Percentiles rank a stretch among this genome's conserved stretches.
These are phyloP conservation scores for Backusella liffmaniae DNA, from an alignment of 192 early-diverging fungal species.

Conservation along the genomic window DNA sequence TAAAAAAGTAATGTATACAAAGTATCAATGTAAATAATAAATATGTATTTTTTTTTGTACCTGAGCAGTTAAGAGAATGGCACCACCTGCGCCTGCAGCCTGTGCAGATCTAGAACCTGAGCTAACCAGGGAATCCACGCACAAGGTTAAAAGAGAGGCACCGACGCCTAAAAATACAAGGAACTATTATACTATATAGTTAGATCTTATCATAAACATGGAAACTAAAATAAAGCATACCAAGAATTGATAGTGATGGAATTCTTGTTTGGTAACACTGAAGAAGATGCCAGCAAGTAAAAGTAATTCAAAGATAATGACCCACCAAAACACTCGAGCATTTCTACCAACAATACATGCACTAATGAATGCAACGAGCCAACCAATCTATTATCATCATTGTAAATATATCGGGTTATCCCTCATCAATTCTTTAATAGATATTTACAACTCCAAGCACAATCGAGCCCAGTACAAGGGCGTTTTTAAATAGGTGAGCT, in stretches of 20 bases:
- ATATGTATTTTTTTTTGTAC: background rate
- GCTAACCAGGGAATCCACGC: background rate
- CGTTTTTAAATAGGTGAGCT: slow-evolving; percentile 5
- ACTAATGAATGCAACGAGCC: slow-evolving; percentile 45
- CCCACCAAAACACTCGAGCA: slow-evolving; percentile 36
- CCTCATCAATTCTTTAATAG: background rate
- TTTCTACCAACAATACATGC: slow-evolving; percentile 16
- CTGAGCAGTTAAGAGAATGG: slow-evolving; percentile 5
- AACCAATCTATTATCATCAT: slow-evolving; percentile 33
- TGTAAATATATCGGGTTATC: background rate
- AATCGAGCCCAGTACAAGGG: background rate
- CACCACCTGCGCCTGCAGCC: slow-evolving; percentile 9
- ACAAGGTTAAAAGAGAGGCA: slow-evolving; percentile 6
- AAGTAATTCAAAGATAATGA: slow-evolving; percentile 43
- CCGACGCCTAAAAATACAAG: slow-evolving; percentile 24
- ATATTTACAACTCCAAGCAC: slow-evolving; percentile 2
- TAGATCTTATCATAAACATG: background rate
- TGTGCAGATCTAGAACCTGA: background rate
- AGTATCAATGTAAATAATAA: no score
- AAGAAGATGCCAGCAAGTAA: slow-evolving; percentile 30
- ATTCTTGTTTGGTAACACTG: slow-evolving; percentile 28
- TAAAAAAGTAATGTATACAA: no score
- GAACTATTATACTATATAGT: background rate
- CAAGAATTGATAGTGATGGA: slow-evolving; percentile 35
- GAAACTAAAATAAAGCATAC: slow-evolving; percentile 16